A percentile compares a stretch with the other conserved stretches of the same genome.
These are phyloP conservation scores for Lobosporangium transversale DNA, from an alignment of 192 early-diverging fungal species.

Conservation along the genomic window DNA sequence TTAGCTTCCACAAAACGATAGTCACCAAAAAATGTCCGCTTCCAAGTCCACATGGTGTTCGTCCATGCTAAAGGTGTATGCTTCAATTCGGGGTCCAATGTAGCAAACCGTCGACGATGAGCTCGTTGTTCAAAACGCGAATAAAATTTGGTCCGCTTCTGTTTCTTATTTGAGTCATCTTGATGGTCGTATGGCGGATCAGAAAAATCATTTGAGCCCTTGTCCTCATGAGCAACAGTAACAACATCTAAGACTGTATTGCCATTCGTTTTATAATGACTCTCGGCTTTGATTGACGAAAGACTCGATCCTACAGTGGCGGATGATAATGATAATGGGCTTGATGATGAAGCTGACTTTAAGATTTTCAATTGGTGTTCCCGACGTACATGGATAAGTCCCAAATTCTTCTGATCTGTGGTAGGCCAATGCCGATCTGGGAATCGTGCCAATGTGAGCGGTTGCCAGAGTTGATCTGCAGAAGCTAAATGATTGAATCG, in stretches of 20 bases:
- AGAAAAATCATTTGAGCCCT: not conserved
- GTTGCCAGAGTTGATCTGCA: conserved; percentile 53
- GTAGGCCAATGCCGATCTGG: conserved; percentile 50
- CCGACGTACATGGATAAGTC: conserved; percentile 17
- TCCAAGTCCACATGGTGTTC: conserved; percentile 49
- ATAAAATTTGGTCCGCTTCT: conserved; percentile 46
- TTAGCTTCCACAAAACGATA: conserved; percentile 39
- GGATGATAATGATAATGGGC: not conserved
- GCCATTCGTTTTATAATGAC: too few species aligned
- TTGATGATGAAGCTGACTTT: not conserved
- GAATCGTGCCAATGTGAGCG: conserved; percentile 30
- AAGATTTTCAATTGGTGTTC: conserved; percentile 32
- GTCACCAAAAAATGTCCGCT: conserved; percentile 43
- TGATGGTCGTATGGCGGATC: too few species aligned
- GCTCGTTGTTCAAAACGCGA: conserved; percentile 43
- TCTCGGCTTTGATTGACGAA: not conserved
- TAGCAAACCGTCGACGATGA: conserved; percentile 37
- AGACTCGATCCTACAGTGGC: not conserved
- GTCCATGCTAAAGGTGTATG: conserved; percentile 47
- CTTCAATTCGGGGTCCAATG: conserved; percentile 28
- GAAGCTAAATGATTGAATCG: conserved; percentile 46
- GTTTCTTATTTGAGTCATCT: conserved; percentile 12
- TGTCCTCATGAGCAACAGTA: not conserved
- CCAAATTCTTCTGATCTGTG: conserved; percentile 25
- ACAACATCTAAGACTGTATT: not conserved